Evolutionary conservation across 441 rosid genomes (phyloP), one percentile per base, ranked within the genome.

Genomic region (Jatropha podagrica): DNA sequence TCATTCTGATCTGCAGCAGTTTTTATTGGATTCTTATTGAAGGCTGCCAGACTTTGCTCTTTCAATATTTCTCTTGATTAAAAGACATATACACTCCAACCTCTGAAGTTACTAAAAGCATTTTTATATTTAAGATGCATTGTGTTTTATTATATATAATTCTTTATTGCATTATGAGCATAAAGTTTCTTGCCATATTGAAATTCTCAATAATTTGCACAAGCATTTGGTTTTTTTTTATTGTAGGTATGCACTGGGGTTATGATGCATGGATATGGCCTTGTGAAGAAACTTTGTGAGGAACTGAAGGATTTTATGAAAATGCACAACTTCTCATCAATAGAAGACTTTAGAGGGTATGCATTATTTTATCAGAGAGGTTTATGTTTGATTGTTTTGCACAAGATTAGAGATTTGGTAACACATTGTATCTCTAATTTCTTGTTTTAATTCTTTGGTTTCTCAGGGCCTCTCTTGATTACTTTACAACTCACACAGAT

Each of bases 331-430:
- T 96, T 96, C 85, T 84, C 89, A 3, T 82, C 88, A 0, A 83
- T 95, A 73, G 97, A 93, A 80, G 98, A 95, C 66, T 95, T 95
- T 87, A 86, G 97, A 84, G 99, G 99, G 98, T 93, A 83, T 67
- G 73, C 15, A 41, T 32, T 79, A 64, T 38, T 79, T 64, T 59
- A 49, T 68, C 40, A 63, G 48, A 65, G 61, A 41, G 4, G 14
- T n/a, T 51, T 11, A 15, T 23, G 20, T 11, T 9, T 10, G 32
- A 17, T 26, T 15, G 61, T 27, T 42, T 26, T 54, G 41, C 41
- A 41, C 1, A 14, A 17, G 66, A 4, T 64, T 18, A 7, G 12
- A 13, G 56, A 20, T 7, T 41, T 64, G 1, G 4, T 7, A 18
- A 18, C 14, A 7, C 17, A 12, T 74, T 40, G 3, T 41, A 20